Evolutionary conservation across 768 basidiomycete species (phyloP), one percentile per base, ranked within the genome.

Genomic region (Suillus hirtellus): DNA sequence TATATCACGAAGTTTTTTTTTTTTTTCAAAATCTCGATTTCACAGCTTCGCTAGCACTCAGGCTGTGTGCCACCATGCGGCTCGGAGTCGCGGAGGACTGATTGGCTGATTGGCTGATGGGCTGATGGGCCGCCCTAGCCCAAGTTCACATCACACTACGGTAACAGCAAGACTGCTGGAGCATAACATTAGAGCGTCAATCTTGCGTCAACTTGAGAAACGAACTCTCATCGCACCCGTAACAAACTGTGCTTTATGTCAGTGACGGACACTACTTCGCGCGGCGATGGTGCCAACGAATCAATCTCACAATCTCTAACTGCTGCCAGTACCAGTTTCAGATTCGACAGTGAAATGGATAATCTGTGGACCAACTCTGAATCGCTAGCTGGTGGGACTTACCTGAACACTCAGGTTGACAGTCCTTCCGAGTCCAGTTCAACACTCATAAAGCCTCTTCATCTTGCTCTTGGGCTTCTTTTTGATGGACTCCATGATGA

Each of bases 381-480:
- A 55, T 21, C 19, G 27, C 60, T 61, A 15, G 31, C 60, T 31
- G 58, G 58, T 59, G 21, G 19, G 9, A 59, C 40, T 5, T 15
- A 34, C 24, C 12, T 11, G 10, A n/a, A 42, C 40, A 8, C 24
- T 24, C 24, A 15, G 24, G 14, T 3, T 27, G 47, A 15, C 24
- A 21, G n/a, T 37, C 38, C 40, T 53, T 24, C n/a, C n/a, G 24
- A 19, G 40, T 7, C 10, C n/a, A 46, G 11, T 38, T 21, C 49
- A 24, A 21, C 31, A 47, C 38, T 40, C 19, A 34, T 63, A 27
- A 63, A 63, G 50, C 63, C 63, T 24, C 49, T 34, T 9, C 63
- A 63, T 50, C 63, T 63, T 46, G 56, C 63, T 31, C 58, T 63
- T 9, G 46, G 15, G 24, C 56, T 63, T 49, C 63, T 63, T 37